phyloP scores from a whole-genome alignment of 148 eudicot genomes.

The Camellia granthamiana region DNA sequence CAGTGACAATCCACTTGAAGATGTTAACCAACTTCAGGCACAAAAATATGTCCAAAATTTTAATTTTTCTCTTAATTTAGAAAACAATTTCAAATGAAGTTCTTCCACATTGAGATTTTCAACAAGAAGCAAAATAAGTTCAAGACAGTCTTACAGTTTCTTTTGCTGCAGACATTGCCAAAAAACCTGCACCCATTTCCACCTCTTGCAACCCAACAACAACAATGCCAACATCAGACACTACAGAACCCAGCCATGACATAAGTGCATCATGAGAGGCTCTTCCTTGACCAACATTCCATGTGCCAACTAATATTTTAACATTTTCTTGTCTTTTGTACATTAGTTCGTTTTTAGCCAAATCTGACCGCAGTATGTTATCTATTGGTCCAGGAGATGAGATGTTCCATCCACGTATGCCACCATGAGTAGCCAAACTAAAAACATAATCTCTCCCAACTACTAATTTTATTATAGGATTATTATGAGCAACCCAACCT shows the following conservation, averaged over 20 bases:
- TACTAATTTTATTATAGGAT: conserved; percentile 79
- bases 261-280: conserved; percentile 75
- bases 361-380: conserved; percentile 49
- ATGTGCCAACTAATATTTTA: conserved; percentile 80
- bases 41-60: background rate
- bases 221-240: conserved; percentile 78
- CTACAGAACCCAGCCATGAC: conserved; percentile 70
- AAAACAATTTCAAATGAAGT: background rate
- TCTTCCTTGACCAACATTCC: conserved; percentile 99
- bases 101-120: conserved; percentile 2
- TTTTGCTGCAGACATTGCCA: conserved; percentile 99
- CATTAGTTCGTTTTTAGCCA: conserved; percentile 58
- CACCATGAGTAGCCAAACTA: conserved; percentile 98
- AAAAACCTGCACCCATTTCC: conserved; percentile 99
- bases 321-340: conserved; percentile 68
- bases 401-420: conserved; percentile 91
- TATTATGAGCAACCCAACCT: conserved; percentile 86
- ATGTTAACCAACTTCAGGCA: background rate
- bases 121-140: conserved; percentile 6
- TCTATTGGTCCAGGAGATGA: conserved; percentile 91
- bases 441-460: conserved; percentile 63
- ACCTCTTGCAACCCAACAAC: conserved; percentile 99
- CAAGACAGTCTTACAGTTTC: conserved; percentile 66
- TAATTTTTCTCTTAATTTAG: background rate
- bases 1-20: background rate